Conservation (phyloP, 768 basidiomycete species). For the Lactarius akahatsu region DNA sequence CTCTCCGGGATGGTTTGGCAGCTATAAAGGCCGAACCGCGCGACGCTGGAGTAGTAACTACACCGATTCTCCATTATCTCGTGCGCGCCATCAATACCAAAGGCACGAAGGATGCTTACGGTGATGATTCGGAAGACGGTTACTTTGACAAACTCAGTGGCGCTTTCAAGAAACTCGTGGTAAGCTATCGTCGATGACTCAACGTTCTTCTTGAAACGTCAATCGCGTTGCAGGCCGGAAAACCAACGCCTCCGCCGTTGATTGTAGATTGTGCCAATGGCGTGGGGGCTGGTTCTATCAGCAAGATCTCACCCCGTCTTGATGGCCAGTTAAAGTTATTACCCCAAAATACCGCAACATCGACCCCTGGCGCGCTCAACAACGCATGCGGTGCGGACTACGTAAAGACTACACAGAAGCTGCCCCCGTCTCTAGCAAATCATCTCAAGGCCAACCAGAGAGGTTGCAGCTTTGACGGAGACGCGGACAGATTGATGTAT, state of each 20-base stretch:
- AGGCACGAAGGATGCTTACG: constrained; percentile 73
- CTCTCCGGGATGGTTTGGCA: constrained; percentile 80
- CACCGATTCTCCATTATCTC: constrained; percentile 94
- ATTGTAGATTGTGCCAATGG: constrained; percentile 99
- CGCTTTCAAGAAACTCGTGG: constrained; percentile 86
- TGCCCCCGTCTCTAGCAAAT: constrained; percentile 73
- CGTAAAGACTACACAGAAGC: constrained; percentile 89
- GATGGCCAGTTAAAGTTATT: constrained; percentile 59
- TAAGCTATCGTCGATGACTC: constrained; percentile 42
- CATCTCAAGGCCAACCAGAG: constrained; percentile 69
- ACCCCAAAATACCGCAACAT: constrained; percentile 66
- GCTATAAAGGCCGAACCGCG: constrained; percentile 67
- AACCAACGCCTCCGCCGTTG: constrained; percentile 55
- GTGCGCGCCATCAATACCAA: constrained; percentile 88
- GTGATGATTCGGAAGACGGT: constrained; percentile 75
- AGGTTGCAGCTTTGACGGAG: constrained; percentile 93
- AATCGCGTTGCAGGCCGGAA: constrained; percentile 49
- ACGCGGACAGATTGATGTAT: constrained; percentile 96
- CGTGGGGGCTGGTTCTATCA: constrained; percentile 78
- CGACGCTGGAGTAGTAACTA: constrained; percentile 85
- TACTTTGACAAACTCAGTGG: constrained; percentile 79
- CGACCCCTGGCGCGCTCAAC: constrained; percentile 74
- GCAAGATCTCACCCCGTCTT: constrained; percentile 58
- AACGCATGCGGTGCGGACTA: constrained; percentile 90
- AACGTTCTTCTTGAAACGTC: constrained; percentile 15